Evolutionary conservation across 73 alveolate genomes (phyloP), one percentile per base, ranked within the genome.

Genomic region (Paramecium tetraurelia): DNA sequence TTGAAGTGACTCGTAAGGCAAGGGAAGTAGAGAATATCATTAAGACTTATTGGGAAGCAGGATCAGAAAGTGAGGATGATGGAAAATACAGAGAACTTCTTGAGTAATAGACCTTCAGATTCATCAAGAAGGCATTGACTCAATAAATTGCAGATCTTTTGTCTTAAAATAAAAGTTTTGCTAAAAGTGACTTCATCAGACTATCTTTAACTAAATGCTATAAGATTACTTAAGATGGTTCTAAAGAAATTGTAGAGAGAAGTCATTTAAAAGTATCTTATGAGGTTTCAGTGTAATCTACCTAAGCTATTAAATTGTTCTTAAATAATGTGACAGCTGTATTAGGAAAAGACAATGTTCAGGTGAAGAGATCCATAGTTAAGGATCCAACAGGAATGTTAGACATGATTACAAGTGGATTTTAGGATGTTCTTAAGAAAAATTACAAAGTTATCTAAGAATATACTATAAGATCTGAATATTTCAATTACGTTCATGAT

Each of bases 11-110:
- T 14, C 41, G 84, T 31, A 63, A 63, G 12, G 84, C 84, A 0
- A 63, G 84, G n/a, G 84, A 63, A 2, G 84, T 63, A 3, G 84
- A 63, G 29, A 33, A 27, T 7, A 31, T 63, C 2, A 63, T 63
- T 2, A 63, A 63, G 29, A 63, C 18, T 2, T 33, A 63, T 63
- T 63, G 84, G 84, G 84, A 63, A 63, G 84, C 41, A 63, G 84
- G 46, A 20, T 63, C 84, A 22, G 84, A 63, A 63, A 63, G 84
- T 63, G 84, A 63, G 31, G 46, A 63, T 63, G 84, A 63, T 27
- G 84, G 84, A 11, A 63, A 63, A 63, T 63, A 31, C 46, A 63
- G 84, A 63, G 84, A 63, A 27, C 84, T 63, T 63, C 46, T 63
- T 12, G 84, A 63, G 14, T 63, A 63, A 63, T 63, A 63, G 4